Evolutionary conservation across 2,329 filamentous ascomycete species (phyloP).

Genomic region (Colletotrichum sp.): DNA sequence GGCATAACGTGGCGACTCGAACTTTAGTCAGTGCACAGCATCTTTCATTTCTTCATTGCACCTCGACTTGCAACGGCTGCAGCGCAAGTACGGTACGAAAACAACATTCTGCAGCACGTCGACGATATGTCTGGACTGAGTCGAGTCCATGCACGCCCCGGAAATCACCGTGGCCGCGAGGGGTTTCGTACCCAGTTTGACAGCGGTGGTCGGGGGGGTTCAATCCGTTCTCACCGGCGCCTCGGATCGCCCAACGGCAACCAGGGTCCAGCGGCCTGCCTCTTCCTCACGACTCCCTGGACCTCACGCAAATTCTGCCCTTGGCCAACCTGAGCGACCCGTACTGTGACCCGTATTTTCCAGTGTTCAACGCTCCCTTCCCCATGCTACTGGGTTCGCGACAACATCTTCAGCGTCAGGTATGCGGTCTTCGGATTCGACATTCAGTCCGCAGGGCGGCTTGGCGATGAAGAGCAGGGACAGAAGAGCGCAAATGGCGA

Average conservation of each 20-base stretch:
- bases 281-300: not conserved
- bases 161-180: slow-evolving; percentile 1
- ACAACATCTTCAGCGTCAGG: not conserved
- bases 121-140: not conserved
- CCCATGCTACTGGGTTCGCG: not conserved
- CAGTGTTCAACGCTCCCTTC: not conserved
- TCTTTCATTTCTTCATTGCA: not conserved
- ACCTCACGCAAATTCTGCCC: not conserved
- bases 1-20: not conserved
- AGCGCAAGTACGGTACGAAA: not conserved
- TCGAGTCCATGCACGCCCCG: not conserved
- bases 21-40: not conserved
- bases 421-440: not conserved
- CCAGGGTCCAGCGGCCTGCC: not conserved
- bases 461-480: not conserved
- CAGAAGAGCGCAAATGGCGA: not conserved
- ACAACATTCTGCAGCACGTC: not conserved
- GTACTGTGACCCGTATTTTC: not conserved
- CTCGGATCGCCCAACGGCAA: not conserved
- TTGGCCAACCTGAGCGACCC: slow-evolving; percentile 15
- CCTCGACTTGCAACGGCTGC: not conserved
- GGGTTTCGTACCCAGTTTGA: not conserved
- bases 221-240: not conserved
- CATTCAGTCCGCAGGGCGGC: not conserved
- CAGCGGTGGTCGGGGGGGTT: not conserved